Base-by-base conservation (phyloP, 352 stramenopile species). In the Blastocystis sp. region DNA sequence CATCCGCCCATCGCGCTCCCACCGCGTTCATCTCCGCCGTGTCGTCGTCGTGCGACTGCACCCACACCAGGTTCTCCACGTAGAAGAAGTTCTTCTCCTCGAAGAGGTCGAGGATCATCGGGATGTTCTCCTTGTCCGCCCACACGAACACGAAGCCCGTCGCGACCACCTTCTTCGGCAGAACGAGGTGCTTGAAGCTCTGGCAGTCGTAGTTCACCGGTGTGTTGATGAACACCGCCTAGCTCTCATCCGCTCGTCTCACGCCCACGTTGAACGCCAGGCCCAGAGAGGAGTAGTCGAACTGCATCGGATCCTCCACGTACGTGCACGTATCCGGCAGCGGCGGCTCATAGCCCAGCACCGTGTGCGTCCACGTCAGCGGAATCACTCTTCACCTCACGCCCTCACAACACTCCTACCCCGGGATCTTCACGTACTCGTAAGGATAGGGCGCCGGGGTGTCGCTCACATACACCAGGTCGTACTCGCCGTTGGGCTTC, bases 41-140 rank as follows among this genome's bases (percentile, higher is more conserved):
- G 41, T 85, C 74, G 37, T 85, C 74, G 61, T 85, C 74, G 41
- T 85, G 74, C 12, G 19, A 67, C 26, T 69, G 74, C 9, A 89
- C 67, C 79, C 79, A 89, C 19, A 80, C 67, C 33, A 89, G 63
- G 66, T 89, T 89, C 79, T 89, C 79, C 63, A 89, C 79, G 39
- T 89, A 89, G 24, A 65, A 89, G 33, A 89, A 89, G 33, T 65
- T 65, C 33, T 89, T 89, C 10, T 51, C 21, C 33, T 89, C 79
- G 55, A 89, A 80, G 2, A 79, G 59, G 0, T 65, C 37, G 16
- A 89, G 35, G 31, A 89, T 79, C 31, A n/a, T 2, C 12, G 63
- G 79, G 62, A 89, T 89, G 51, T 79, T 80, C 67, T 89, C 67
- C 60, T 78, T 89, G 67, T 89, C 79, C n/a, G 67, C 79, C 79